Conservation (phyloP, 768 basidiomycete species). For the Cystofilobasidium macerans region DNA sequence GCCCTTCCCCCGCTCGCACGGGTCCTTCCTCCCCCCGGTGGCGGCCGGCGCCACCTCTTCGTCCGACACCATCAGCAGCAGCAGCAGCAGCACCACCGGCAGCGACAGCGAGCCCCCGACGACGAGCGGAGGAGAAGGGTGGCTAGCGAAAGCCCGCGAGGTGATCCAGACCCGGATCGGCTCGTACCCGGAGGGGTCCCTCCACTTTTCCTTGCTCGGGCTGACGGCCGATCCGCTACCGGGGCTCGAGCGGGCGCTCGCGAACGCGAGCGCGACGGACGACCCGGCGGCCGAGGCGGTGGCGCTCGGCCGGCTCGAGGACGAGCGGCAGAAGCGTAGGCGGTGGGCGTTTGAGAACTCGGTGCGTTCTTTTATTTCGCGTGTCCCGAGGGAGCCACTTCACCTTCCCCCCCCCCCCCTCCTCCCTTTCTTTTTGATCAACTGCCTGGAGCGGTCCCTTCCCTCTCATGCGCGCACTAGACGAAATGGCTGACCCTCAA, state of each 20-base stretch:
- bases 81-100: too few species aligned
- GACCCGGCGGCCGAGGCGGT: constrained; percentile 41
- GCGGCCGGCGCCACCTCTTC: constrained; percentile 34
- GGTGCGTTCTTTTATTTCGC: not conserved
- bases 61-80: too few species aligned
- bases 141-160: constrained; percentile 70
- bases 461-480: not conserved
- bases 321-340: constrained; percentile 34
- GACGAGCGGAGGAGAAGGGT: too few species aligned
- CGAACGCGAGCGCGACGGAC: constrained; percentile 37
- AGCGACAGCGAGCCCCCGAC: too few species aligned
- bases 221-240: constrained; percentile 73
- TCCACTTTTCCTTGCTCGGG: constrained; percentile 86
- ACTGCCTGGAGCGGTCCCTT: not conserved
- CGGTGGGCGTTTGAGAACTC: constrained; percentile 26
- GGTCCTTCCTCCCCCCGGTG: constrained; percentile 35
- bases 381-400: too few species aligned
- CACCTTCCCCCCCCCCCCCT: not conserved
- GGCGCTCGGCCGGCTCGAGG: constrained; percentile 39
- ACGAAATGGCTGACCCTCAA: too few species aligned
- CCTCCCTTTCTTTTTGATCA: not conserved
- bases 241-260: constrained; percentile 39
- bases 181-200: constrained; percentile 80
- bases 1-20: constrained; percentile 65
- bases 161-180: constrained; percentile 57